A percentile compares a stretch with the other conserved stretches of the same genome.
Evolutionary conservation across 768 basidiomycete species (phyloP).

Genomic region (Leccinum rimulosum): DNA sequence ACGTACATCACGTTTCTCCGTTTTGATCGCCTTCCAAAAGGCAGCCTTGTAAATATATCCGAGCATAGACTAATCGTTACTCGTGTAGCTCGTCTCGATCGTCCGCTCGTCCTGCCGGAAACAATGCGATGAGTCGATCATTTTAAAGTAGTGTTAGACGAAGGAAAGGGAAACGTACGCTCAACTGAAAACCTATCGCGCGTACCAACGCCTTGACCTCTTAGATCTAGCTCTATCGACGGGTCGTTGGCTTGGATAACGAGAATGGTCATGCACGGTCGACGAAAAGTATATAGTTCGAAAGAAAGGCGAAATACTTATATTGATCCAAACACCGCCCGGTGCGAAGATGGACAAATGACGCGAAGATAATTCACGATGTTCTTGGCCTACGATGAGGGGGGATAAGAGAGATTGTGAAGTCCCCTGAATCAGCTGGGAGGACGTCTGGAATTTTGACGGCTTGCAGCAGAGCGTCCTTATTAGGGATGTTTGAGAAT

Average conservation of each 20-base stretch:
- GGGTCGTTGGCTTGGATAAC: slow-evolving; percentile 61
- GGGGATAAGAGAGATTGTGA: too few relatives aligned
- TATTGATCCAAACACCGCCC: slow-evolving; percentile 90
- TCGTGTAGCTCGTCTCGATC: slow-evolving; percentile 85
- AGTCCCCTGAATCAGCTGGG: too few relatives aligned
- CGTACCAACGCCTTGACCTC: slow-evolving; percentile 78
- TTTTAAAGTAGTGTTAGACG: not conserved
- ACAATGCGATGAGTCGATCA: not conserved
- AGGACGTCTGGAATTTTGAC: too few relatives aligned
- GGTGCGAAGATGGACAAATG: slow-evolving; percentile 79
- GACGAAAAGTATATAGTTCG: not conserved
- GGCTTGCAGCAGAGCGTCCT: too few relatives aligned
- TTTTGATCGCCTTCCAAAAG: slow-evolving; percentile 36
- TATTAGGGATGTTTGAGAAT: too few relatives aligned
- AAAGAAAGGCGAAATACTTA: slow-evolving; percentile 34
- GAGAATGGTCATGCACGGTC: too few relatives aligned
- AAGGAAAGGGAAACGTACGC: slow-evolving; percentile 44
- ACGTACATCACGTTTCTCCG: too few relatives aligned
- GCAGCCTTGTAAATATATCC: slow-evolving; percentile 80
- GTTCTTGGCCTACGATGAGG: slow-evolving; percentile 72
- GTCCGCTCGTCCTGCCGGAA: slow-evolving; percentile 69
- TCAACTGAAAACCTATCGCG: slow-evolving; percentile 77
- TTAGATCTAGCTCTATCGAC: slow-evolving; percentile 65
- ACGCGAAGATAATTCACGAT: slow-evolving; percentile 86
- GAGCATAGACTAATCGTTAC: slow-evolving; percentile 77